Conservation (phyloP, 495 filamentous ascomycete species). For the Alectoria sarmentosa region DNA sequence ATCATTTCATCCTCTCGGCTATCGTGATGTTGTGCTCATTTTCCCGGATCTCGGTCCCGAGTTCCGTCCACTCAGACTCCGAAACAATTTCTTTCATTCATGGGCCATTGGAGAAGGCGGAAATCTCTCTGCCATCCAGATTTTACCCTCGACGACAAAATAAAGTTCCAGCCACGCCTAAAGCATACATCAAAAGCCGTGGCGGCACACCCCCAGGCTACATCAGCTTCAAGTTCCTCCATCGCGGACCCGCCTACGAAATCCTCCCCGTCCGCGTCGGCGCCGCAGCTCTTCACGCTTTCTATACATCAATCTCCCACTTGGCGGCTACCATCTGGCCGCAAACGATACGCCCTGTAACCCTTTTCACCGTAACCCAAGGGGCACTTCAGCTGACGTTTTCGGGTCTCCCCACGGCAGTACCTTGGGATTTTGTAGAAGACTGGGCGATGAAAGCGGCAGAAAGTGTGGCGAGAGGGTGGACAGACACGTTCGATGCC, state of each 20-base stretch:
- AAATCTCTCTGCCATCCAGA: neutral
- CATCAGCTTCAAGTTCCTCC: neutral
- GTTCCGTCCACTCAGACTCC: neutral
- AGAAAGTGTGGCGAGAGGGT: neutral
- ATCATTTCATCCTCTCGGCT: neutral
- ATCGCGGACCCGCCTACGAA: neutral
- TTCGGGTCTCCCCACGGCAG: neutral
- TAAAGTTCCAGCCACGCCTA: neutral
- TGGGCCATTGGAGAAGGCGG: neutral
- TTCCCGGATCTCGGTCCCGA: neutral
- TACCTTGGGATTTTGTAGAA: neutral
- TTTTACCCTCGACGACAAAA: neutral
- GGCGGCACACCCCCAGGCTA: neutral
- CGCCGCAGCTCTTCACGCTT: neutral
- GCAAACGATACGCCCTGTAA: neutral
- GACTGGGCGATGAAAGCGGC: neutral
- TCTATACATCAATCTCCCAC: neutral
- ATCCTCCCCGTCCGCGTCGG: neutral
- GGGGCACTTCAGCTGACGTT: neutral
- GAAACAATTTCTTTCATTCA: neutral
- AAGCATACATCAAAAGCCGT: neutral
- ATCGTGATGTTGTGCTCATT: neutral
- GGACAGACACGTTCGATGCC: neutral
- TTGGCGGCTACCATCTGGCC: neutral
- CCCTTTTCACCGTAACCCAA: neutral